phyloP scores from a whole-genome alignment of 2,329 filamentous ascomycete species.

The Arthroderma sp. region DNA sequence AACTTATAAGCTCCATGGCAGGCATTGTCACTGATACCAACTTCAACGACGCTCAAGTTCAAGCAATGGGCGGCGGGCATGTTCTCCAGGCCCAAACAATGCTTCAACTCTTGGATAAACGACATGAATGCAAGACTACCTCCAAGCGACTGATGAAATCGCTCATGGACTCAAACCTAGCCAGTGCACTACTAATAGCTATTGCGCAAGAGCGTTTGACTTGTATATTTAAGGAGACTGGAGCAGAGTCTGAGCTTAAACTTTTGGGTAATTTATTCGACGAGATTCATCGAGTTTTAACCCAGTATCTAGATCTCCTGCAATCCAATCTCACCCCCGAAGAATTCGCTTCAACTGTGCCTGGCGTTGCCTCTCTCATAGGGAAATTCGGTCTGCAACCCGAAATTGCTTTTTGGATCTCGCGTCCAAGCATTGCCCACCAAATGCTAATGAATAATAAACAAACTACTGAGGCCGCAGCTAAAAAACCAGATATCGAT shows the following conservation, averaged over 20 bases:
- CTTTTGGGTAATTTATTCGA: slow-evolving; percentile 78
- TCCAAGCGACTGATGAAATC: slow-evolving; percentile 69
- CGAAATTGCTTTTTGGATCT: slow-evolving; percentile 72
- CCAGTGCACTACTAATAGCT: slow-evolving; percentile 71
- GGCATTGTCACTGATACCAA: slow-evolving; percentile 78
- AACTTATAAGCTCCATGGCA: slow-evolving; percentile 84
- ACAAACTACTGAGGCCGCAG: slow-evolving; percentile 15
- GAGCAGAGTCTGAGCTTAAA: slow-evolving; percentile 64
- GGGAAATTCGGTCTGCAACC: slow-evolving; percentile 66
- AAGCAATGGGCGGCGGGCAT: slow-evolving; percentile 78
- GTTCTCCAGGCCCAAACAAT: slow-evolving; percentile 68
- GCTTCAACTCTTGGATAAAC: slow-evolving; percentile 65
- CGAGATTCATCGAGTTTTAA: slow-evolving; percentile 71
- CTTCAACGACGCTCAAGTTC: slow-evolving; percentile 76
- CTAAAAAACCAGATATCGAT: slow-evolving; percentile 17
- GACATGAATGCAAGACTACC: slow-evolving; percentile 60
- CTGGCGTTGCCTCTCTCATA: slow-evolving; percentile 60
- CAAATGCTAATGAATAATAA: slow-evolving; percentile 39
- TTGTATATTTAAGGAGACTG: slow-evolving; percentile 64
- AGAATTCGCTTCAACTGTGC: slow-evolving; percentile 67
- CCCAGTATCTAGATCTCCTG: slow-evolving; percentile 80
- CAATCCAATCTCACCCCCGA: slow-evolving; percentile 62
- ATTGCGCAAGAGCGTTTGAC: slow-evolving; percentile 81
- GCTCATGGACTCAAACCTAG: slow-evolving; percentile 63
- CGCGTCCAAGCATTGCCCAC: slow-evolving; percentile 58